Percentiles rank a stretch among this genome's conserved stretches.
Conservation (phyloP, 2,329 filamentous ascomycete species). For the Periconia digitata region DNA sequence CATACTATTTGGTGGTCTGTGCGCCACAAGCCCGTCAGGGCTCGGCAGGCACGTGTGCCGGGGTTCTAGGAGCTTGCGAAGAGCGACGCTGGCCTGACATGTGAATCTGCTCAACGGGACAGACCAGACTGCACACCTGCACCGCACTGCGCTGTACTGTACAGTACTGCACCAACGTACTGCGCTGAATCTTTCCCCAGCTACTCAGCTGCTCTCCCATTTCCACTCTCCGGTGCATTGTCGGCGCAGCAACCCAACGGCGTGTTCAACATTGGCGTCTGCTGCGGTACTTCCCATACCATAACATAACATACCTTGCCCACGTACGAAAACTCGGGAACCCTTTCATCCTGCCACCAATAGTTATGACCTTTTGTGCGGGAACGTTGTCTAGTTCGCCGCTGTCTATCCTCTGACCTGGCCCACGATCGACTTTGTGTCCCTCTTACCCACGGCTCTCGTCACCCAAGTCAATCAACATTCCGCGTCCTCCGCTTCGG, state of each 20-base stretch:
- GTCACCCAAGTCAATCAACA: neutral
- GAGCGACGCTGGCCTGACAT: neutral
- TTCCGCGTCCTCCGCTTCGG: neutral
- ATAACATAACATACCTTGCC: too few relatives aligned
- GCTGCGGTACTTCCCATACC: too few relatives aligned
- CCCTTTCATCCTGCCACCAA: too few relatives aligned
- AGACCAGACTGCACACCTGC: neutral
- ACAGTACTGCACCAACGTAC: too few relatives aligned
- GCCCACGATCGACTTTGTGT: neutral
- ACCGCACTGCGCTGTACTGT: too few relatives aligned
- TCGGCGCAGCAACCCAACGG: neutral
- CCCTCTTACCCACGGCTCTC: neutral
- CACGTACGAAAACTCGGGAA: too few relatives aligned
- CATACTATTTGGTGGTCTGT: neutral
- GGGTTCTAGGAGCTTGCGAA: neutral
- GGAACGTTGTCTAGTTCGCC: neutral
- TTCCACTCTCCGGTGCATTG: neutral
- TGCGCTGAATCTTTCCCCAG: neutral
- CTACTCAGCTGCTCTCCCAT: neutral
- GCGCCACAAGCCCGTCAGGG: too few relatives aligned
- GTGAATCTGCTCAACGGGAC: neutral
- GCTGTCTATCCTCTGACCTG: neutral
- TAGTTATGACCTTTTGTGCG: neutral
- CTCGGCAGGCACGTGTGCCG: neutral
- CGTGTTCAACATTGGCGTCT: too few relatives aligned